phyloP scores from a whole-genome alignment of 176 grass and related monocot species.

The Zea mays region DNA sequence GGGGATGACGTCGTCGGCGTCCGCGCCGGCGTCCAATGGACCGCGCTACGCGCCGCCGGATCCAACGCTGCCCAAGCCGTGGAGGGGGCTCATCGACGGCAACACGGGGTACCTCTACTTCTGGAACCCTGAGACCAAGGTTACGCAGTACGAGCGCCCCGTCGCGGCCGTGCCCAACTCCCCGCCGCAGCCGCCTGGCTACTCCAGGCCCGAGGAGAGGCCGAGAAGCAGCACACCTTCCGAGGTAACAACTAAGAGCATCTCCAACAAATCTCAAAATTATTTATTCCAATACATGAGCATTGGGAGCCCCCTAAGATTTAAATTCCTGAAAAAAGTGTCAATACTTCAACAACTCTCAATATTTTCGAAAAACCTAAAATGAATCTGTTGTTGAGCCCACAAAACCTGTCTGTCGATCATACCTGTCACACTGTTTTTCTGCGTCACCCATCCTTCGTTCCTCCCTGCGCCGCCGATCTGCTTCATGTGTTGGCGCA shows the following conservation, averaged over 20 bases:
- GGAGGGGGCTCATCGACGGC: constrained; percentile 79
- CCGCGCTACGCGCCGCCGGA: constrained; percentile 70
- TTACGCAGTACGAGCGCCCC: constrained; percentile 72
- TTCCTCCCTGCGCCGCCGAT: too few relatives aligned
- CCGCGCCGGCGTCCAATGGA: constrained; percentile 14
- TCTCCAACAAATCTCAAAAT: too few relatives aligned
- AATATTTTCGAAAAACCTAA: too few relatives aligned
- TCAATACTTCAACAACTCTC: too few relatives aligned
- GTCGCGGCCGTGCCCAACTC: not conserved
- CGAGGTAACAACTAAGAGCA: constrained; percentile 36
- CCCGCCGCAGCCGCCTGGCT: constrained; percentile 13
- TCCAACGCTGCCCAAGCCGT: constrained; percentile 75
- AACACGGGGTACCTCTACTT: constrained; percentile 82
- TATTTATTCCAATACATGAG: too few relatives aligned
- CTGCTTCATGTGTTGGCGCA: too few relatives aligned
- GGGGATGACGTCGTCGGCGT: constrained; percentile 27
- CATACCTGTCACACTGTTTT: too few relatives aligned
- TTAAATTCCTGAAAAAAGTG: too few relatives aligned
- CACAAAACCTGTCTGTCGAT: too few relatives aligned
- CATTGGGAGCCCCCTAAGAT: too few relatives aligned
- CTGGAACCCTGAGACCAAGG: constrained; percentile 91
- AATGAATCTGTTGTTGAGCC: too few relatives aligned
- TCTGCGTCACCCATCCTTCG: too few relatives aligned
- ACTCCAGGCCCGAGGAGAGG: constrained; percentile 25
- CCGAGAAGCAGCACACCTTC: constrained; percentile 14